phyloP scores from a whole-genome alignment of 352 stramenopile species.

The Thalassiosira livingstoniorum region DNA sequence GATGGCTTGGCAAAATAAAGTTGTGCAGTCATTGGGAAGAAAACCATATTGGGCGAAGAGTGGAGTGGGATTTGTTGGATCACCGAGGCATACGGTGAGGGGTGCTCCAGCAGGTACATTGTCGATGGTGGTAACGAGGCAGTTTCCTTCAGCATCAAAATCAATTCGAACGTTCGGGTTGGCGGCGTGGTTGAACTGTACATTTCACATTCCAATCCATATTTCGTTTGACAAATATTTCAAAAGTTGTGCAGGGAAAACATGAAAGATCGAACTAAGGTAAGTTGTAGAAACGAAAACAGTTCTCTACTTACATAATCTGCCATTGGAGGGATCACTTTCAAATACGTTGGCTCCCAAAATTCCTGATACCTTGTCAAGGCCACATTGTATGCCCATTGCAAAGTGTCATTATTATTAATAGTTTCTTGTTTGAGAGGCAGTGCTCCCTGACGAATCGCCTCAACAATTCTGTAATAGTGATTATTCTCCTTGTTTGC shows the following conservation, averaged over 20 bases:
- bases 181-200: conserved; percentile 49
- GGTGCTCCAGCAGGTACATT: conserved; percentile 43
- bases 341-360: conserved; percentile 7
- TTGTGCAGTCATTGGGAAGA: conserved; percentile 32
- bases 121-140: conserved; percentile 29
- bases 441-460: conserved; percentile 17
- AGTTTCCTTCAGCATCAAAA: conserved; percentile 51
- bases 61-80: conserved; percentile 50
- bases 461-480: conserved; percentile 45
- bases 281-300: not conserved
- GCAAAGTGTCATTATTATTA: conserved; percentile 19
- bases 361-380: conserved; percentile 32
- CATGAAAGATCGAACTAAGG: not conserved
- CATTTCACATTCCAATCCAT: no score
- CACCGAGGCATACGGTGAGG: conserved; percentile 34
- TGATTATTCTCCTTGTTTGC: conserved; percentile 38
- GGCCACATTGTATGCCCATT: conserved; percentile 60
- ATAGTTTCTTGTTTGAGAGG: conserved; percentile 38
- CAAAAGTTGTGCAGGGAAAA: not conserved
- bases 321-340: conserved; percentile 50
- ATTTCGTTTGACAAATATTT: not conserved
- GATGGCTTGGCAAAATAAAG: conserved; percentile 58
- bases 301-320: conserved; percentile 50
- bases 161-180: conserved; percentile 39
- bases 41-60: conserved; percentile 57